Evolutionary conservation across 257 asterid genomes (phyloP).

Genomic region (Petrea volubilis): DNA sequence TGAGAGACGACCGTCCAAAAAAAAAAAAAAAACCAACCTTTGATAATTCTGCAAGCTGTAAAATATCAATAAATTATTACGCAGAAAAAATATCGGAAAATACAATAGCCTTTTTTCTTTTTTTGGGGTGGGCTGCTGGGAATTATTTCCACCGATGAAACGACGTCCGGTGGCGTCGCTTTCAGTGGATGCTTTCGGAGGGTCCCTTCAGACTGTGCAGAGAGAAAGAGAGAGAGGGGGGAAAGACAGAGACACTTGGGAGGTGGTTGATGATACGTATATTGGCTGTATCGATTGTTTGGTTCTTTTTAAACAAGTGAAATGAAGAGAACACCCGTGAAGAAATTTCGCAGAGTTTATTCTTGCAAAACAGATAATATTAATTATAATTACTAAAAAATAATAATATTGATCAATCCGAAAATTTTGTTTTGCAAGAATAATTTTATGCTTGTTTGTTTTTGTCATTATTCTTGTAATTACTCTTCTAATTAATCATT

Average conservation of each 20-base stretch:
- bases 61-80: conserved; percentile 9
- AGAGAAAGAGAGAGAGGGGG: conserved; percentile 28
- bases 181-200: conserved; percentile 25
- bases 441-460: no score
- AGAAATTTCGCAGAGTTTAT: neutral
- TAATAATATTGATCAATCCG: no score
- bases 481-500: no score
- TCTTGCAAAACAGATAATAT: no score
- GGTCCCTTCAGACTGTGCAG: conserved; percentile 18
- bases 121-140: neutral
- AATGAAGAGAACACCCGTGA: conserved; percentile 16
- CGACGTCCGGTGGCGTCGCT: conserved; percentile 37
- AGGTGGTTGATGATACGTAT: neutral
- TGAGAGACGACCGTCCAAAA: neutral
- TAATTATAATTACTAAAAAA: no score
- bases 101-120: neutral
- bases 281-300: no score
- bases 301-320: no score
- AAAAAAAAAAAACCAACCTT: conserved; percentile 15
- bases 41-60: conserved; percentile 17
- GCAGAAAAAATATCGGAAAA: no score
- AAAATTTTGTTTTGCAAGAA: no score
- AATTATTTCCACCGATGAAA: conserved; percentile 9
- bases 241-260: conserved; percentile 8
- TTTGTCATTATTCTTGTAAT: no score